These are phyloP conservation scores for Sequoiadendron giganteum DNA, from an alignment of 75 land plant species.

Conservation along the genomic window DNA sequence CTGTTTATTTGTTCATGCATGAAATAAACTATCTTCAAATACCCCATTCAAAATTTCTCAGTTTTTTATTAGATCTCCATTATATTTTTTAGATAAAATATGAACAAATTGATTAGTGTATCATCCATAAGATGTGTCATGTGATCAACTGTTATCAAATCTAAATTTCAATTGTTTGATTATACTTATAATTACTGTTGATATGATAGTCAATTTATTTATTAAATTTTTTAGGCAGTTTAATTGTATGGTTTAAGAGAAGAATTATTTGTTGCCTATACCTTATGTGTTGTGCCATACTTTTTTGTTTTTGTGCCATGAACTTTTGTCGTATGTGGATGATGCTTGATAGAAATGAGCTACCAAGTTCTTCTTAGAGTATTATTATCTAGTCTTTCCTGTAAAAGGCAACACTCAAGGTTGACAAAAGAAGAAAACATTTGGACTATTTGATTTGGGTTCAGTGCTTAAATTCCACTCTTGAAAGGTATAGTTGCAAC, in stretches of 20 bases:
- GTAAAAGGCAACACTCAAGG: too few species aligned
- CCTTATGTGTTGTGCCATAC: neutral
- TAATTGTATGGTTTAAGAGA: neutral
- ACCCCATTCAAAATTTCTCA: neutral
- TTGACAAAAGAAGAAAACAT: too few species aligned
- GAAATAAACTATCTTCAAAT: neutral
- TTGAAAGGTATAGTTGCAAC: neutral
- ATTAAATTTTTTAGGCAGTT: neutral
- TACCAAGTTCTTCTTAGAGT: too few species aligned
- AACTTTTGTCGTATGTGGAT: neutral
- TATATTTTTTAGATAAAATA: neutral
- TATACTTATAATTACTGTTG: neutral
- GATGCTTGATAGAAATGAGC: too few species aligned
- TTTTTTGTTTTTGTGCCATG: neutral
- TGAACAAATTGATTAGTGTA: neutral
- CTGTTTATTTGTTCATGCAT: too few species aligned
- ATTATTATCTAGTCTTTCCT: too few species aligned
- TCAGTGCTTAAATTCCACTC: neutral
- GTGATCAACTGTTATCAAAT: neutral
- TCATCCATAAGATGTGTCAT: neutral
- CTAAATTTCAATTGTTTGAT: neutral
- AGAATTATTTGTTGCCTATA: neutral
- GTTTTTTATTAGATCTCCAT: neutral
- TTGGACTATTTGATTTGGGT: neutral
- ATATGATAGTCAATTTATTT: neutral